Percentiles rank a stretch among this genome's conserved stretches.
phyloP scores from a whole-genome alignment of 805 yeast species.

The Nakazawaea wyomingensis region DNA sequence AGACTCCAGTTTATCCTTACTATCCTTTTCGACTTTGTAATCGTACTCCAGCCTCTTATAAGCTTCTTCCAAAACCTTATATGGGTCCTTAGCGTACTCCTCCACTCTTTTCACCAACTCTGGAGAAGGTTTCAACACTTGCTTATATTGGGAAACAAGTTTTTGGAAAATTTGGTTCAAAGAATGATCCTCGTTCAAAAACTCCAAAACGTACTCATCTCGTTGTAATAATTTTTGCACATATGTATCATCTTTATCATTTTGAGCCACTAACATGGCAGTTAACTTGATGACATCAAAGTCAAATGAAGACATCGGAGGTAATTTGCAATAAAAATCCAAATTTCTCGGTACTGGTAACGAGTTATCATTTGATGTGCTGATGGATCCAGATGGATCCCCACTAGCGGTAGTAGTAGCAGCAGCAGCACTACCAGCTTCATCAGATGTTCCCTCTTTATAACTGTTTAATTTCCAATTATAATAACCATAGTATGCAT shows the following conservation, averaged over 20 bases:
- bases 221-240: constrained; percentile 32
- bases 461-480: constrained; percentile 35
- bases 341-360: constrained; percentile 21
- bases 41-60: constrained; percentile 53
- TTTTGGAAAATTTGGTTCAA: constrained; percentile 44
- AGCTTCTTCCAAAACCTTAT: constrained; percentile 40
- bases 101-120: constrained; percentile 18
- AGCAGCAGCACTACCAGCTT: too few species aligned
- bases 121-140: constrained; percentile 25
- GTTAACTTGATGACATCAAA: constrained; percentile 64
- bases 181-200: constrained; percentile 56
- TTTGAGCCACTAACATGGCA: constrained; percentile 62
- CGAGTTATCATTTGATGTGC: background rate
- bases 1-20: constrained; percentile 24
- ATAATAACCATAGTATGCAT: constrained; percentile 58
- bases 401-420: too few species aligned
- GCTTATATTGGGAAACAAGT: constrained; percentile 53
- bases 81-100: constrained; percentile 25
- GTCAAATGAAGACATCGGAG: constrained; percentile 53
- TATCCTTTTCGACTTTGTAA: constrained; percentile 30
- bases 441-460: constrained; percentile 21
- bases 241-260: constrained; percentile 56
- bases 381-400: background rate
- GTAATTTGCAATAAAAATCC: constrained; percentile 26
- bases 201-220: constrained; percentile 51